Evolutionary conservation across 768 basidiomycete species (phyloP).

Genomic region (Melanogaster broomeanus): DNA sequence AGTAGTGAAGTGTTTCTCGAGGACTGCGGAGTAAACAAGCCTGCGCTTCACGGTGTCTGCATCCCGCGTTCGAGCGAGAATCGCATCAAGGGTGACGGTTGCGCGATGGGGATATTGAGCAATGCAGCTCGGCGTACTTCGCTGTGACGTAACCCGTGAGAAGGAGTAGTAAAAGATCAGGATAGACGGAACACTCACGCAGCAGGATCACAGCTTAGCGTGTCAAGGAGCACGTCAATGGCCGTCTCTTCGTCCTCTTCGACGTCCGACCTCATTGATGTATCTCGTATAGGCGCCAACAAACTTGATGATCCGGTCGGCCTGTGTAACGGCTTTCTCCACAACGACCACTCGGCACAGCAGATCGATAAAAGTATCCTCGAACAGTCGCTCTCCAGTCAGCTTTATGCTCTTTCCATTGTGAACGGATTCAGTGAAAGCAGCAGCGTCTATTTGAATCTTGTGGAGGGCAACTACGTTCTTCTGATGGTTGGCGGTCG

Average conservation of each 20-base stretch:
- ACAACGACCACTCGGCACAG: slow-evolving; percentile 61
- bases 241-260: slow-evolving; percentile 49
- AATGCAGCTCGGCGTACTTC: slow-evolving; percentile 86
- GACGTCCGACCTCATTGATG: slow-evolving; percentile 63
- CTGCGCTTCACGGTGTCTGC: slow-evolving; percentile 74
- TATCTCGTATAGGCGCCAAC: slow-evolving; percentile 76
- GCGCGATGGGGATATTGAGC: slow-evolving; percentile 63
- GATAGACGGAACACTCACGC: slow-evolving; percentile 50
- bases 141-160: slow-evolving; percentile 38
- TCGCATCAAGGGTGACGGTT: slow-evolving; percentile 56
- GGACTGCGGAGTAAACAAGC: slow-evolving; percentile 63
- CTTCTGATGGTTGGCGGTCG: slow-evolving; percentile 84
- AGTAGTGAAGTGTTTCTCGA: slow-evolving; percentile 44
- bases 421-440: slow-evolving; percentile 48
- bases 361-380: slow-evolving; percentile 60
- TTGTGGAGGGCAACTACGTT: slow-evolving; percentile 84
- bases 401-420: slow-evolving; percentile 55
- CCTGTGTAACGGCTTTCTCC: slow-evolving; percentile 80
- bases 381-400: slow-evolving; percentile 77
- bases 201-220: slow-evolving; percentile 71
- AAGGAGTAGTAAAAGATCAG: neutral
- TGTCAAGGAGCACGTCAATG: slow-evolving; percentile 63
- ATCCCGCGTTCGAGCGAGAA: slow-evolving; percentile 81
- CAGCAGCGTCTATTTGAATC: slow-evolving; percentile 66
- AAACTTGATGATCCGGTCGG: slow-evolving; percentile 82